Percentiles rank a stretch among this genome's conserved stretches.
phyloP scores from a whole-genome alignment of 768 basidiomycete species.

The Arthromyces matolae region DNA sequence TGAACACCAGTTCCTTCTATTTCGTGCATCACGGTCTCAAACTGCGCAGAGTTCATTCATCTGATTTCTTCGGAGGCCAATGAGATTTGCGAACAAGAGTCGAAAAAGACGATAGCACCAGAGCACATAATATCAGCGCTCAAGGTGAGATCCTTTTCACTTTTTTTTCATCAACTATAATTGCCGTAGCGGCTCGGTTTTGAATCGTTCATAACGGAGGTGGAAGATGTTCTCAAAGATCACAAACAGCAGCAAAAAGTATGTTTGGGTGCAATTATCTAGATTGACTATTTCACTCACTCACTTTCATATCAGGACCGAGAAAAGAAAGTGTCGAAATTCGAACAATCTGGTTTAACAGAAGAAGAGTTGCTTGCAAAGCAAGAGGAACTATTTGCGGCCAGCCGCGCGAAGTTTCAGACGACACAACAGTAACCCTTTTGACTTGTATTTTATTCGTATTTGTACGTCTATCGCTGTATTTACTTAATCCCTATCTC shows the following conservation, averaged over 20 bases:
- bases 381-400: constrained; percentile 93
- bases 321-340: constrained; percentile 89
- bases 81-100: constrained; percentile 95
- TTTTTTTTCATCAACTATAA: constrained; percentile 8
- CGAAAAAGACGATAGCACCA: constrained; percentile 98
- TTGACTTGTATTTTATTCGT: constrained; percentile 18
- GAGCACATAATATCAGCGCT: constrained; percentile 94
- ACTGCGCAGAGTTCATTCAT: constrained; percentile 88
- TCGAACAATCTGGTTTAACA: constrained; percentile 83
- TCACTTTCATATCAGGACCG: constrained; percentile 63
- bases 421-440: constrained; percentile 50
- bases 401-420: constrained; percentile 77
- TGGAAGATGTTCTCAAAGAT: constrained; percentile 90
- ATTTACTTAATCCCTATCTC: constrained; percentile 33
- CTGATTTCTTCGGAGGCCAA: constrained; percentile 96
- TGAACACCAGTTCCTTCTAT: constrained; percentile 45
- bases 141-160: constrained; percentile 49
- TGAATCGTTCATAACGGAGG: constrained; percentile 84
- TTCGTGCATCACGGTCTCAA: constrained; percentile 5
- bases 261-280: constrained; percentile 14
- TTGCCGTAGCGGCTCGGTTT: constrained; percentile 78
- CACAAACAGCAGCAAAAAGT: constrained; percentile 97
- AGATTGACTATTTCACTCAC: background rate
- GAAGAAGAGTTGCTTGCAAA: constrained; percentile 84
- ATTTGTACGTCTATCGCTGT: constrained; percentile 26